Evolutionary conservation across 73 alveolate species (phyloP).

Genomic region (Tetrahymena elliotti): DNA sequence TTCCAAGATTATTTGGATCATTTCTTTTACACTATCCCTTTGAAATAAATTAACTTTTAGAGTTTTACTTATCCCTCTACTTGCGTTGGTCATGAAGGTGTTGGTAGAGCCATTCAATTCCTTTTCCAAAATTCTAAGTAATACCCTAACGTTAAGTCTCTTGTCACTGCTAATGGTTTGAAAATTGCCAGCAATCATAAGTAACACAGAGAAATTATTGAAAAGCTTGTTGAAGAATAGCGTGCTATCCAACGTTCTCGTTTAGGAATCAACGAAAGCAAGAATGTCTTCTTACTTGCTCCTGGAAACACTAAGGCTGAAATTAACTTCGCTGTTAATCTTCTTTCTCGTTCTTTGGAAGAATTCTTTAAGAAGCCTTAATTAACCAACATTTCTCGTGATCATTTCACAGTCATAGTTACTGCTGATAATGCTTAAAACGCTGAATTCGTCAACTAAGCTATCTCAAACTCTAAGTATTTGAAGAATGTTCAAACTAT

Average conservation of each 20-base stretch:
- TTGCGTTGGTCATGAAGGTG: slow-evolving; percentile 34
- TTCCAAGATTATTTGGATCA: slow-evolving; percentile 21
- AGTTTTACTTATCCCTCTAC: slow-evolving; percentile 38
- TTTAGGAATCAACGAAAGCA: neutral
- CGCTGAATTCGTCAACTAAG: neutral
- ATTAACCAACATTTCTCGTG: neutral
- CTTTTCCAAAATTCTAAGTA: neutral
- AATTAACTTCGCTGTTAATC: neutral
- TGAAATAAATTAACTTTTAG: slow-evolving; percentile 27
- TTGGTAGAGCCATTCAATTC: slow-evolving; percentile 22
- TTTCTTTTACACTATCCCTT: slow-evolving; percentile 12
- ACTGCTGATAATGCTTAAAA: neutral
- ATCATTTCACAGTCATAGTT: neutral
- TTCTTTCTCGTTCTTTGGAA: neutral
- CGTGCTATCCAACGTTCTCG: neutral
- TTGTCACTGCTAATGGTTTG: neutral
- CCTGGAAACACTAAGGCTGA: neutral
- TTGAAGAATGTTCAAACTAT: neutral
- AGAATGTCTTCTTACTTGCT: neutral
- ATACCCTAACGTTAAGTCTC: neutral
- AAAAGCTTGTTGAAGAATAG: neutral
- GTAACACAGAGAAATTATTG: neutral
- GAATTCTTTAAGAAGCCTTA: neutral
- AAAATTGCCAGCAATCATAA: neutral
- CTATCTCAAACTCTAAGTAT: neutral